Conservation (phyloP, 2,329 filamentous ascomycete genomes). For the Clonostachys sp. region DNA sequence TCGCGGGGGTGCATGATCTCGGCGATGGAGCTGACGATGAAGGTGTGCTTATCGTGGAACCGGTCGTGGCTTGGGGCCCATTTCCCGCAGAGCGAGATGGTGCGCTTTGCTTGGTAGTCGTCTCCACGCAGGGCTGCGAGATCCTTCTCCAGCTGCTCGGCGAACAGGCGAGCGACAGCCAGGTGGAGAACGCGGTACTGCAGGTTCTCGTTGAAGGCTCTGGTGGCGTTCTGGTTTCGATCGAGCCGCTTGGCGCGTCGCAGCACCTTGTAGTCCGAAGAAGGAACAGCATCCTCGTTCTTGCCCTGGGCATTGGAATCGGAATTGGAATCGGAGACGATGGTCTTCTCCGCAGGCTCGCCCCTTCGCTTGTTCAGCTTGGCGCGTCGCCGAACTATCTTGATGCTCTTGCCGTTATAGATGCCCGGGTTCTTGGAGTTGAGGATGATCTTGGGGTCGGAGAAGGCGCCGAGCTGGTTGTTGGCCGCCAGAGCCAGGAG, state of each 20-base stretch:
- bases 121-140: slow-evolving; percentile 29
- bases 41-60: slow-evolving; percentile 55
- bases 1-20: slow-evolving; percentile 42
- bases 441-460: slow-evolving; percentile 31
- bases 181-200: slow-evolving; percentile 48
- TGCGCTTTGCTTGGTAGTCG: slow-evolving; percentile 30
- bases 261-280: slow-evolving; percentile 6
- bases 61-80: slow-evolving; percentile 52
- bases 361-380: no score
- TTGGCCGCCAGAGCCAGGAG: slow-evolving; percentile 47
- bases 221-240: slow-evolving; percentile 34
- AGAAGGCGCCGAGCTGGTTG: slow-evolving; percentile 33
- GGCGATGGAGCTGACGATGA: slow-evolving; percentile 51
- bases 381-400: neutral
- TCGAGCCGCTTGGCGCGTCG: slow-evolving; percentile 21
- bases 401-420: neutral
- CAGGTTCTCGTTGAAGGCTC: slow-evolving; percentile 32
- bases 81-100: slow-evolving; percentile 53
- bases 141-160: slow-evolving; percentile 46
- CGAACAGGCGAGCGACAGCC: slow-evolving; percentile 50
- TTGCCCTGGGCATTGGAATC: no score
- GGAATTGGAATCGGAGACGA: no score
- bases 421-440: slow-evolving; percentile 25
- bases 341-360: no score
- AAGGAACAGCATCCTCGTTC: no score